Evolutionary conservation across 495 filamentous ascomycete genomes (phyloP).

Genomic region (Talaromyces stipitatus): DNA sequence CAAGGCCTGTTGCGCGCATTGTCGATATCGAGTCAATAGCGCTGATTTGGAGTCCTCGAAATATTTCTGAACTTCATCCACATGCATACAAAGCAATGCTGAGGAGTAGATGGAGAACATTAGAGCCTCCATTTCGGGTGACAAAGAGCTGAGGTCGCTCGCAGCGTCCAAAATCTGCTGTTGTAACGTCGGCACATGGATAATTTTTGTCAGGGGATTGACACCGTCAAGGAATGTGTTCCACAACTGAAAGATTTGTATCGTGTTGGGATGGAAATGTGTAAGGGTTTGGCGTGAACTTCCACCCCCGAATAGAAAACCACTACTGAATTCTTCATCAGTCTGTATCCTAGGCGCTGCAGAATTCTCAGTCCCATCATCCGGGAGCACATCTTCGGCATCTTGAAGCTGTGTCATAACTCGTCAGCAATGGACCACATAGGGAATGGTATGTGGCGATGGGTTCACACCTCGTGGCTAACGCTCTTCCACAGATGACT

Average conservation of each 20-base stretch:
- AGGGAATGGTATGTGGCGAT: background rate
- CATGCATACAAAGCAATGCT: conserved; percentile 29
- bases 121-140: conserved; percentile 33
- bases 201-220: conserved; percentile 62
- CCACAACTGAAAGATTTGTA: conserved; percentile 68
- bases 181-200: conserved; percentile 56
- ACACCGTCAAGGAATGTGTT: conserved; percentile 60
- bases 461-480: conserved; percentile 37
- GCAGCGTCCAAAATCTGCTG: conserved; percentile 34
- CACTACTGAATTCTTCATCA: conserved; percentile 11
- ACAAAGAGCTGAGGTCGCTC: conserved; percentile 20
- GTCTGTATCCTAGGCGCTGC: conserved; percentile 9
- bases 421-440: background rate
- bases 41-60: conserved; percentile 34
- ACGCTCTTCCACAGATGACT: conserved; percentile 45
- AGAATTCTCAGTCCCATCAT: conserved; percentile 11
- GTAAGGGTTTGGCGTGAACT: conserved; percentile 11
- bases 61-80: conserved; percentile 27
- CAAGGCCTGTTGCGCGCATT: conserved; percentile 36
- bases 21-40: conserved; percentile 33
- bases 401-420: conserved; percentile 32
- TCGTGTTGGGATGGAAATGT: conserved; percentile 51
- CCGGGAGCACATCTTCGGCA: conserved; percentile 32
- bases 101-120: conserved; percentile 44
- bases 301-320: conserved; percentile 14